A percentile compares a stretch with the other conserved stretches of the same genome.
Evolutionary conservation across 1,139 yeast genomes (phyloP).

Genomic region (Blastobotrys illinoisensis): DNA sequence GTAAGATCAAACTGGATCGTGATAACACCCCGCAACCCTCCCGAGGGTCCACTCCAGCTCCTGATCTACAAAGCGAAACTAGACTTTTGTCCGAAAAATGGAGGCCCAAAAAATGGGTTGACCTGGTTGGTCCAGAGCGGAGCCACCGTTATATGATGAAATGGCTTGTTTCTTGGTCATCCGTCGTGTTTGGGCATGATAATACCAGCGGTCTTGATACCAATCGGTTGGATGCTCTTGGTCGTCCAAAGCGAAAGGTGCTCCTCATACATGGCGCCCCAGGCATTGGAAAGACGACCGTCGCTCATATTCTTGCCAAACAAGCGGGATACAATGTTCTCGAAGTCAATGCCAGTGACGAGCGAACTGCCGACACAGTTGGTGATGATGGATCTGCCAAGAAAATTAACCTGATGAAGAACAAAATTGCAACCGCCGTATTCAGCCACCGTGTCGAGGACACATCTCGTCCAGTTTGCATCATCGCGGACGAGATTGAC

Average conservation of each 20-base stretch:
- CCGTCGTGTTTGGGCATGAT: slow-evolving; percentile 48
- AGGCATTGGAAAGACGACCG: slow-evolving; percentile 92
- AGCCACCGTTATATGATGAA: slow-evolving; percentile 64
- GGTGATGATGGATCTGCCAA: slow-evolving; percentile 5
- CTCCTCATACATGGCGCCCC: slow-evolving; percentile 86
- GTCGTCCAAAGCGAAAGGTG: slow-evolving; percentile 64
- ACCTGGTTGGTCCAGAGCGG: slow-evolving; percentile 72
- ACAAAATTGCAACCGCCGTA: slow-evolving; percentile 64
- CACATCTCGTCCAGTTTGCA: slow-evolving; percentile 68
- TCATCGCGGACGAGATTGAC: slow-evolving; percentile 86
- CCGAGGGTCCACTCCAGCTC: not conserved
- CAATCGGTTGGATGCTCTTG: slow-evolving; percentile 15
- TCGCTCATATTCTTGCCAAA: slow-evolving; percentile 76
- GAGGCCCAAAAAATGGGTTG: slow-evolving; percentile 69
- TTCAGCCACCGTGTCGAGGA: slow-evolving; percentile 49
- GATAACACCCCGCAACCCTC: slow-evolving; percentile 3
- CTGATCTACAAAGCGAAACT: not conserved
- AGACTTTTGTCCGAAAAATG: slow-evolving; percentile 65
- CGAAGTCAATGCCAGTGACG: slow-evolving; percentile 91
- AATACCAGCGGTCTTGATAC: slow-evolving; percentile 10
- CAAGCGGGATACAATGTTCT: slow-evolving; percentile 77
- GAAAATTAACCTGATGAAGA: slow-evolving; percentile 39
- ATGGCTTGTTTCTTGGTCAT: slow-evolving; percentile 83
- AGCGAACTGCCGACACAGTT: slow-evolving; percentile 46
- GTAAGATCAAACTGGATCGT: slow-evolving; percentile 14